Percentiles rank a stretch among this genome's conserved stretches.
Conservation (phyloP, 192 early-diverging fungal genomes). For the Obelidium mucronatum region DNA sequence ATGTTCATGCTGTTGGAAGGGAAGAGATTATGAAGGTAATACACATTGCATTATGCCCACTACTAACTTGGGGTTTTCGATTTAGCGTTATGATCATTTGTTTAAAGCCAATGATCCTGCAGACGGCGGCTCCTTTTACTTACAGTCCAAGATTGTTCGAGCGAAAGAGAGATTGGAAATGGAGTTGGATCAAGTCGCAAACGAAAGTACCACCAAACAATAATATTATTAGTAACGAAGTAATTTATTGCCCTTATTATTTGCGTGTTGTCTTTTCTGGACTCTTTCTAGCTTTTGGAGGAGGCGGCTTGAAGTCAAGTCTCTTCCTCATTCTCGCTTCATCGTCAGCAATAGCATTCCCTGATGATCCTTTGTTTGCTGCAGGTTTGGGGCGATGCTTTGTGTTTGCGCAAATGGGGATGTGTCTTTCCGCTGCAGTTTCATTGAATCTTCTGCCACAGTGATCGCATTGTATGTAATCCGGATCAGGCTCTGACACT, state of each 20-base stretch:
- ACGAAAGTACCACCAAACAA: background rate
- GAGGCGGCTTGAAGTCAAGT: constrained; percentile 37
- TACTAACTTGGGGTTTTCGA: no score
- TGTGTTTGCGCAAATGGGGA: constrained; percentile 56
- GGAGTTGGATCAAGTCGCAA: constrained; percentile 67
- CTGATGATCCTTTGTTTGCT: background rate
- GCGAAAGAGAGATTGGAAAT: constrained; percentile 95
- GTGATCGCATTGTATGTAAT: constrained; percentile 50
- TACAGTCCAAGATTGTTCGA: constrained; percentile 92
- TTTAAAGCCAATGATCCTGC: constrained; percentile 87
- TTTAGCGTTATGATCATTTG: constrained; percentile 83
- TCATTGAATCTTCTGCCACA: constrained; percentile 61
- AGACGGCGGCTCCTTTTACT: constrained; percentile 89
- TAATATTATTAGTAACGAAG: no score
- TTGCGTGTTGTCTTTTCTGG: constrained; percentile 21
- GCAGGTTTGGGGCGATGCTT: constrained; percentile 47
- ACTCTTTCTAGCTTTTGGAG: constrained; percentile 18
- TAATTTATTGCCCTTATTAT: constrained; percentile 12
- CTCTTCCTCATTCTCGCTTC: constrained; percentile 39
- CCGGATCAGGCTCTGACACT: constrained; percentile 50
- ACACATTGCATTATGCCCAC: no score
- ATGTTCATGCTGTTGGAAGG: constrained; percentile 37
- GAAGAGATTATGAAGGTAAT: constrained; percentile 66
- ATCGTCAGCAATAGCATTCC: constrained; percentile 22
- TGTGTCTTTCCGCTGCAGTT: constrained; percentile 56